Conservation (phyloP, 768 basidiomycete species). For the Pholiota conissans region DNA sequence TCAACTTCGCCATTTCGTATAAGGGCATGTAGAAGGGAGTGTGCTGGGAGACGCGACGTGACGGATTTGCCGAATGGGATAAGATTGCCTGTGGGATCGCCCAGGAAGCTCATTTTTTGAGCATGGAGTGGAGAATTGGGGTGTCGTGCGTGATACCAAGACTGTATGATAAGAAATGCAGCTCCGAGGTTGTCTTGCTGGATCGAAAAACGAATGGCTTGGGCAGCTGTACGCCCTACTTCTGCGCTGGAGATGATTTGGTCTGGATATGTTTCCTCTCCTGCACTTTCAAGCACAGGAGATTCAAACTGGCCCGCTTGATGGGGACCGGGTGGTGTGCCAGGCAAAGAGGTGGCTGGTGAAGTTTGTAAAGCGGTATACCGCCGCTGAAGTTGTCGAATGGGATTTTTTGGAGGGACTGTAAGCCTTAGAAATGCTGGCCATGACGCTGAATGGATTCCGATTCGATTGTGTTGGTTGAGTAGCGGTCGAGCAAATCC, state of each 20-base stretch:
- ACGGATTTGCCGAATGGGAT: conserved; percentile 28
- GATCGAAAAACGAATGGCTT: conserved; percentile 51
- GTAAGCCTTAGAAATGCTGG: not conserved
- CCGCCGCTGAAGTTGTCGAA: not conserved
- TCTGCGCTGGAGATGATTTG: conserved; percentile 12
- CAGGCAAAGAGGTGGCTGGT: not conserved
- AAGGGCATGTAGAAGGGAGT: conserved; percentile 64
- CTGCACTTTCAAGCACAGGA: not conserved
- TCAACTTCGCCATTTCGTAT: conserved; percentile 49
- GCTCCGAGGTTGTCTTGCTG: conserved; percentile 42
- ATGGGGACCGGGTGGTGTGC: not conserved
- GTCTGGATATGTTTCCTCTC: not conserved
- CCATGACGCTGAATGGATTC: not conserved
- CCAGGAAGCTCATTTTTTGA: not conserved
- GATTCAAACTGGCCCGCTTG: not conserved
- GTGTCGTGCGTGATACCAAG: conserved; percentile 44
- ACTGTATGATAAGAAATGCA: conserved; percentile 59
- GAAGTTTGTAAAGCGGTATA: not conserved
- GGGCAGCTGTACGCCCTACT: conserved; percentile 38
- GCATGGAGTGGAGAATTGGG: not conserved
- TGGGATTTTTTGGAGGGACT: too few species aligned
- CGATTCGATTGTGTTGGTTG: not conserved
- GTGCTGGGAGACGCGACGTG: conserved; percentile 60
- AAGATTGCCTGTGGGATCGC: not conserved
- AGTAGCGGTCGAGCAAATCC: conserved; percentile 15